phyloP scores from a whole-genome alignment of 2,329 filamentous ascomycete species.

The Sporothrix variecibatus region DNA sequence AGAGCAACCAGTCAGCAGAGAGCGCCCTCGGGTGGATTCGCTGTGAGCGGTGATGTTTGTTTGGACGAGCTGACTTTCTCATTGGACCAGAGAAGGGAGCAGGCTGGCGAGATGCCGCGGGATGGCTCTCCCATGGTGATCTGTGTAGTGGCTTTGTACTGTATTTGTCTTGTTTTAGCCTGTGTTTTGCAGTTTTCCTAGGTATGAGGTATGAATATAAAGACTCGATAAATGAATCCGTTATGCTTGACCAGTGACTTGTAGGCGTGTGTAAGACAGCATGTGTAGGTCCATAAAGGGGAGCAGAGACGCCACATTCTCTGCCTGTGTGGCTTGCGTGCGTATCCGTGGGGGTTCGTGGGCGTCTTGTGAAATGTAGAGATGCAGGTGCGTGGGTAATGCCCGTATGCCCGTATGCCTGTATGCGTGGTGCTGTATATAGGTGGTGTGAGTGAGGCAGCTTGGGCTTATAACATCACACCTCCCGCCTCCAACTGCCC shows the following conservation, averaged over 20 bases:
- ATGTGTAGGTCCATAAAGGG: background rate
- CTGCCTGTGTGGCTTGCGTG: background rate
- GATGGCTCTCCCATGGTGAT: background rate
- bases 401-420: background rate
- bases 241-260: background rate
- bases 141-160: constrained; percentile 3
- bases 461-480: background rate
- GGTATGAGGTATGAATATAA: background rate
- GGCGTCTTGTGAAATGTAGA: too few relatives aligned
- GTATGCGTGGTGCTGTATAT: too few relatives aligned
- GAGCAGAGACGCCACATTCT: background rate
- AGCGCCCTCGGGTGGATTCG: background rate
- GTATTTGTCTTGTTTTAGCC: background rate
- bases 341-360: background rate
- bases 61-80: constrained; percentile 21
- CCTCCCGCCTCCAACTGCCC: background rate
- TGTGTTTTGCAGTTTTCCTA: background rate
- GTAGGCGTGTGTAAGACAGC: background rate
- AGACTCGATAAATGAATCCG: background rate
- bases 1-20: background rate
- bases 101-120: background rate
- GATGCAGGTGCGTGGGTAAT: background rate
- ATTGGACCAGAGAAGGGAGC: constrained; percentile 16
- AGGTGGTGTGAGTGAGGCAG: constrained; percentile 3
- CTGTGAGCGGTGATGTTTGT: background rate